Evolutionary conservation across 2,329 filamentous ascomycete genomes (phyloP), one percentile per base, ranked within the genome.

Genomic region (Alternaria hordeiaustralica): DNA sequence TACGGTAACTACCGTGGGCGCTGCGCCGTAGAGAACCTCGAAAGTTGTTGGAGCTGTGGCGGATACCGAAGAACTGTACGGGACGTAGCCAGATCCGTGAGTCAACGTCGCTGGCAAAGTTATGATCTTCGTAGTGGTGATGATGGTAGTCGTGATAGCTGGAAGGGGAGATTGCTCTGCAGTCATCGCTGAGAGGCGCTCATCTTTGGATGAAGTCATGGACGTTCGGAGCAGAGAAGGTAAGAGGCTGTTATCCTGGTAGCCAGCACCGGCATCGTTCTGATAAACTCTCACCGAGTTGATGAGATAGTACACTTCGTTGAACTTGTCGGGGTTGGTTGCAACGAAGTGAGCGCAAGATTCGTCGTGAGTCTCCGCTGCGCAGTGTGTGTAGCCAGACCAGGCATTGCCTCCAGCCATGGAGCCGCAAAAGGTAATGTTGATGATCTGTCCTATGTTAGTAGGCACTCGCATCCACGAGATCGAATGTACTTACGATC

Each of bases 371-470:
- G 72, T 74, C 43, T 46, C 50, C 3, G 50, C 36, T 13, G 50
- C 54, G 46, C 64, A 70, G 13, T 49, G 20, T 4, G 59, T 62
- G 30, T 64, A 49, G 11, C 43, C 50, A 54, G 74, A 71, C 89
- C 90, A 96, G 28, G 89, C 63, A 41, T 58, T 82, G 7, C 51
- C 66, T 15, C 58, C 60, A 12, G 63, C 62, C 30, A 54, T 49
- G 6, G 26, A 79, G 58, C 85, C 84, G 55, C 84, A 86, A 72
- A 86, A 85, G 5, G 81, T 82, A 4, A 79, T 82, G 67, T 85
- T 82, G 55, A 86, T 74, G 43, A 84, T 74, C 68, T 72, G 11
- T 21, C 23, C 47, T 18, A 56, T 33, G 25, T 28, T n/a, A 28
- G 54, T 15, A 18, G 43, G 15, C 5, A 36, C 8, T 43, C 13